Evolutionary conservation across 1,139 yeast genomes (phyloP), one percentile per base, ranked within the genome.

Genomic region (Yamadazyma atmosphaerica): DNA sequence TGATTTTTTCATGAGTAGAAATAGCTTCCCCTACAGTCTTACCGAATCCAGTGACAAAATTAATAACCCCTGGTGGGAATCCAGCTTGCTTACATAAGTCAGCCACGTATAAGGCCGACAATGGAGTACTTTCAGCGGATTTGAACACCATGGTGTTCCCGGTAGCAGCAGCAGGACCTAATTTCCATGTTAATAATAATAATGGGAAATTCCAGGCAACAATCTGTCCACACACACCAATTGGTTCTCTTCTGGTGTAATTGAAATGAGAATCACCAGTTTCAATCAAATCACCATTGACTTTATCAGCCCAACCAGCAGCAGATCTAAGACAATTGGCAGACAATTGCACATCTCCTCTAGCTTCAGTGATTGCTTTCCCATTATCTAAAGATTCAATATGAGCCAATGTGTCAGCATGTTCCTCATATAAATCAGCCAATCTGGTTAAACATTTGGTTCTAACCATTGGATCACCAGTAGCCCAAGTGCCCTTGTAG

Each of bases 121-220:
- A 76, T 47, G 95, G 95, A 38, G 95, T 86, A 43, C 86, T 77
- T 68, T 86, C 92, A 35, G 95, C 90, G 37, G 90, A 73, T 71
- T 86, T 86, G 63, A 86, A 66, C 40, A 86, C 87, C 52, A 84
- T 74, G 42, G 90, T 79, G 73, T 85, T 85, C 67, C 94, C 94
- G 43, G 88, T 72, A 43, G 88, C 87, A 52, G 86, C 66, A 40
- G 90, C 92, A 38, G 95, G 95, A 43, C 86, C 92, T 45, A 86
- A 69, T 68, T 86, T 86, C 95, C 95, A 86, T 13, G 89, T 66
- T 69, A 84, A 80, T 88, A 86, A 83, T 60, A 85, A 70, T 49
- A 86, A 65, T 49, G 95, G 95, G 80, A 85, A 86, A 65, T 86
- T 86, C 95, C 95, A 86, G 51, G 95, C 94, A 52, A 86, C 83